Base-by-base conservation (phyloP, 2,329 filamentous ascomycete species). In the Furcasterigmium furcatum region DNA sequence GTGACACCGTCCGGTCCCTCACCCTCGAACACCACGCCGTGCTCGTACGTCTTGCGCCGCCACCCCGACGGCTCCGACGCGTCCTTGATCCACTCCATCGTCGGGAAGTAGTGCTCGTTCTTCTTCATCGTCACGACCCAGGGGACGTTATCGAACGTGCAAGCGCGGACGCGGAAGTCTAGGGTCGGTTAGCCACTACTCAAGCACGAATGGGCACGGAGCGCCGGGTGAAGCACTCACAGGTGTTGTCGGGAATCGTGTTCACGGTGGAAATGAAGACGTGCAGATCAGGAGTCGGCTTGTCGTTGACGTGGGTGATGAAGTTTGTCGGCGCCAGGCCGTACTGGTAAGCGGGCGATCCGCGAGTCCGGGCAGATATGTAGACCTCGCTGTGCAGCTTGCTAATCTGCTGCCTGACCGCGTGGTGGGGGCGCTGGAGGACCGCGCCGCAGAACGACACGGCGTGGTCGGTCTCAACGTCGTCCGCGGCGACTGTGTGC, bases 61-160 rank as follows among this genome's bases (percentile, higher is more conserved):
- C 83, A 87, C 41, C 82, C 82, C 51, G 76, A 82, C 2, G 73
- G 65, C 51, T 82, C 79, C 7, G 66, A 66, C 13, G 67, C 60
- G 52, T 86, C 82, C 63, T 85, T 85, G 65, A 82, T 78, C 76
- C 82, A 85, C 58, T 87, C 84, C 65, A 82, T 79, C 1, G 82
- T 86, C 1, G 84, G 83, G 66, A 87, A 87, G 65, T 99, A 99
- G 67, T 99, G 94, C 63, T 99, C 92, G 57, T 96, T 96, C 80
- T 97, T 97, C 83, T 99, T 99, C 88, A 99, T 96, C 9, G 94
- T 99, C 32, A 95, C 89, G n/a, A 99, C 91, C 91, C 94, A 99
- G 4, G 92, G 92, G 9, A 99, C 91, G 59, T 95, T 95, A 65
- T 99, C 94, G 60, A 99, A 99, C 0, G 94, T 97, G 65, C 97